Evolutionary conservation across 2,329 filamentous ascomycete genomes (phyloP), one percentile per base, ranked within the genome.

Genomic region (Monosporascus sp.): DNA sequence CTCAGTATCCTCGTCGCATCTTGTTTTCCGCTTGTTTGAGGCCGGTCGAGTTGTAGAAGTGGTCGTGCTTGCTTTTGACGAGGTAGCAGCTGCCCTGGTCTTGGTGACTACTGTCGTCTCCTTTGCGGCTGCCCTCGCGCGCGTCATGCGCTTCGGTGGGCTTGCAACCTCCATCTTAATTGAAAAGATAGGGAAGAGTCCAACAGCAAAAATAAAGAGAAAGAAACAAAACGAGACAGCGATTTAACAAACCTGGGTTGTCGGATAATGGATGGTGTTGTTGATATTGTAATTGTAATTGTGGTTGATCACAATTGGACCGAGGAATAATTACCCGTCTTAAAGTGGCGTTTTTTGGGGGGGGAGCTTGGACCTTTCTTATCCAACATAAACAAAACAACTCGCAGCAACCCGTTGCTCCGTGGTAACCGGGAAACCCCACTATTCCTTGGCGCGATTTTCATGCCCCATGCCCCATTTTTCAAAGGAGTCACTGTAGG

Each of bases 111-210:
- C 60, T 48, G 65, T 62, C 24, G 60, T 53, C 22, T 63, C 65
- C 58, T 71, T 73, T 38, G 72, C 72, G 48, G 74, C 74, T 54
- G 73, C 74, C 60, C 74, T 64, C 45, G 76, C 73, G 59, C 81
- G 77, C 57, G 81, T 84, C 63, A 83, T 76, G 58, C 81, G 78
- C 70, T 82, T 82, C 37, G 81, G 81, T 50, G 81, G 80, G 54
- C 79, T 83, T 58, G 72, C 67, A 50, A 70, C 69, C 59, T 80
- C 77, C 80, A 84, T 82, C 58, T 50, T 73, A 60, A 53, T 22
- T 31, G 4, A 17, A 9, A 25, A 25, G 24, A 15, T 46, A 27
- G 11, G 11, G 43, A 31, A 27, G 43, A n/a, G 31, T 25, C 22
- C 11, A 46, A 46, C 11, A 17, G 24, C 1, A 17, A 31, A 17